These are phyloP conservation scores for Acer saccharum DNA, from an alignment of 345 rosid species.

Conservation along the genomic window DNA sequence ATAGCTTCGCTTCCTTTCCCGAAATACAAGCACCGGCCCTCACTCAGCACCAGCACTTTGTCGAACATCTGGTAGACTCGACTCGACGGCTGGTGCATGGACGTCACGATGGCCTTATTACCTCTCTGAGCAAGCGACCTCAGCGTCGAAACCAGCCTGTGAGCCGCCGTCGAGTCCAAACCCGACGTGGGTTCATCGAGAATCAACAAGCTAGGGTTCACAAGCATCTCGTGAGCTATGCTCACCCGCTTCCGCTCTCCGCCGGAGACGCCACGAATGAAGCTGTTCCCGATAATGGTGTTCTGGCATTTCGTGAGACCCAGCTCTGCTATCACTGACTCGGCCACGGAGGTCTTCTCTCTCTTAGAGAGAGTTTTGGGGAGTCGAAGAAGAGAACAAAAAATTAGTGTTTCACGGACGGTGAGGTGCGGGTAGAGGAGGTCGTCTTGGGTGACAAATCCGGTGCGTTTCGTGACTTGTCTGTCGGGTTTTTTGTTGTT, in stretches of 20 bases:
- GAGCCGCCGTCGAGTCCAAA: constrained; percentile 87
- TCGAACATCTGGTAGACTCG: constrained; percentile 77
- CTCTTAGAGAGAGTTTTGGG: constrained; percentile 47
- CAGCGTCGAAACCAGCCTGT: constrained; percentile 67
- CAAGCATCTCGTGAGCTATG: constrained; percentile 85
- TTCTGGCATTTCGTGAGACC: constrained; percentile 80
- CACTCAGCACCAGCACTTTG: constrained; percentile 74
- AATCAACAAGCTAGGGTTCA: constrained; percentile 76
- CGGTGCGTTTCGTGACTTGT: constrained; percentile 63
- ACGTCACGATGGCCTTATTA: constrained; percentile 64
- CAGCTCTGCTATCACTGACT: constrained; percentile 69
- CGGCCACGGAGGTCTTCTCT: constrained; percentile 61
- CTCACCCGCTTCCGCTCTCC: constrained; percentile 89
- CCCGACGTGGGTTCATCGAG: constrained; percentile 98
- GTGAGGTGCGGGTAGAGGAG: constrained; percentile 84
- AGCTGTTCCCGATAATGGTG: constrained; percentile 81
- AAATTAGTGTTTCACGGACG: constrained; percentile 83
- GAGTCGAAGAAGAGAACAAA: constrained; percentile 72
- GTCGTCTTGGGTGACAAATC: constrained; percentile 92
- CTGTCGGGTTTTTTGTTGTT: constrained; percentile 55
- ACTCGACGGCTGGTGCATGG: constrained; percentile 96
- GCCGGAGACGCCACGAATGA: constrained; percentile 82
- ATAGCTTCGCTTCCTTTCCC: constrained; percentile 75
- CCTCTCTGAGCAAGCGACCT: constrained; percentile 64
- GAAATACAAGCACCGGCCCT: constrained; percentile 77